phyloP scores from a whole-genome alignment of 495 filamentous ascomycete genomes.

The Annulohypoxylon bovei region DNA sequence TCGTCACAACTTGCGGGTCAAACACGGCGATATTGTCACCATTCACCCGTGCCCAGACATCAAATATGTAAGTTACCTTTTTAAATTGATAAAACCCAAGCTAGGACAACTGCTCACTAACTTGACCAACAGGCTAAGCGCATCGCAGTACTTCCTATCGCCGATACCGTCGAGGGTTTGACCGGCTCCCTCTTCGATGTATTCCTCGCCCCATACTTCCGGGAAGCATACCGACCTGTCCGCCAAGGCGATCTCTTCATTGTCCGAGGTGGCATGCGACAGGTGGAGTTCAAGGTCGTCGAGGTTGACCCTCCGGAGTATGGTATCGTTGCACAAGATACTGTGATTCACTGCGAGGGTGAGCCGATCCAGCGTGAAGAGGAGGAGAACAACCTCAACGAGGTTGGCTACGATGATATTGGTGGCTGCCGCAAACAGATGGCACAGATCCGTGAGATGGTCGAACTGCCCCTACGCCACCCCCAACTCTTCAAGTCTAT shows the following conservation, averaged over 20 bases:
- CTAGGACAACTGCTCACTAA: constrained; percentile 26
- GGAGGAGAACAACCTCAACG: constrained; percentile 98
- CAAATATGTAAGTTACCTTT: constrained; percentile 84
- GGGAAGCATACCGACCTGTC: constrained; percentile 96
- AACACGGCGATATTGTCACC: constrained; percentile 96
- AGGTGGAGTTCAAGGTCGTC: constrained; percentile 99
- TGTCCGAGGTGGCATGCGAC: constrained; percentile 95
- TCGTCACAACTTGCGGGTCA: constrained; percentile 96
- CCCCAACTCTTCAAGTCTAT: constrained; percentile 99
- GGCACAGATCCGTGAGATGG: constrained; percentile 98
- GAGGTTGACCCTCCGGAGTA: constrained; percentile 98
- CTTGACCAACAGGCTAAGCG: constrained; percentile 81
- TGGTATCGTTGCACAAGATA: constrained; percentile 98
- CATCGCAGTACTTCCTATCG: constrained; percentile 97
- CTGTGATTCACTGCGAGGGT: constrained; percentile 98
- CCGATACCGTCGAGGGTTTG: constrained; percentile 96
- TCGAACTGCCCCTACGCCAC: constrained; percentile 94
- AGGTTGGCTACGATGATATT: constrained; percentile 99
- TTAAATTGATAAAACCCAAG: not conserved
- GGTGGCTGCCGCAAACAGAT: constrained; percentile 99
- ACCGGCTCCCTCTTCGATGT: constrained; percentile 98
- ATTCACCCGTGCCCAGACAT: constrained; percentile 99
- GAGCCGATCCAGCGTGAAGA: constrained; percentile 99
- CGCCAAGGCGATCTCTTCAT: constrained; percentile 97
- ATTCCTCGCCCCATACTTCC: constrained; percentile 99